phyloP scores from a whole-genome alignment of 768 basidiomycete genomes.

The Pulveroboletus sp. region DNA sequence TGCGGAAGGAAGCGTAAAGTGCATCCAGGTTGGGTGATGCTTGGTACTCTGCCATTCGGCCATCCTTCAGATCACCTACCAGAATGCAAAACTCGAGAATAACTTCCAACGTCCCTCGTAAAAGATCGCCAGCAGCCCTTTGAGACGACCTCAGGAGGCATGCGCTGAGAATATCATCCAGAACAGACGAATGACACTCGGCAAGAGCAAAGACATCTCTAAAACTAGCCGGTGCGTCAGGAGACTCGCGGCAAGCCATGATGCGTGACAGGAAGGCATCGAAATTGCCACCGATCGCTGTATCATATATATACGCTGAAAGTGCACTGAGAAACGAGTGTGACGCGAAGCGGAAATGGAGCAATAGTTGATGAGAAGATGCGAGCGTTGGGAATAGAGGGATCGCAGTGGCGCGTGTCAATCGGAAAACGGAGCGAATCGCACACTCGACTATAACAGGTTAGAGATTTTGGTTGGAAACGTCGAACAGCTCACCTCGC shows the following conservation, averaged over 20 bases:
- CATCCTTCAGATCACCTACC: slow-evolving; percentile 56
- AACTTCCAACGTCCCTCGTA: slow-evolving; percentile 60
- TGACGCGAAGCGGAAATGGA: slow-evolving; percentile 72
- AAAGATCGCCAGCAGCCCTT: slow-evolving; percentile 58
- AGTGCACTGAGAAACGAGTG: slow-evolving; percentile 70
- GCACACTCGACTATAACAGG: slow-evolving; percentile 60
- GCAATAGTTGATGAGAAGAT: slow-evolving; percentile 49
- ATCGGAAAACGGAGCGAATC: slow-evolving; percentile 60
- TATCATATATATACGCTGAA: slow-evolving; percentile 71
- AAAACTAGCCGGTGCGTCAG: slow-evolving; percentile 34
- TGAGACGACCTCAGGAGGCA: slow-evolving; percentile 73
- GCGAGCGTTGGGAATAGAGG: slow-evolving; percentile 61
- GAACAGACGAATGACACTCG: slow-evolving; percentile 58
- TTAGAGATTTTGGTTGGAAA: slow-evolving; percentile 1
- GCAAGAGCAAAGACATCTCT: slow-evolving; percentile 76
- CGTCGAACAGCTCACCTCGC: slow-evolving; percentile 52
- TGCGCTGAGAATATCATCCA: slow-evolving; percentile 75
- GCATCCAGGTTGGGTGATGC: slow-evolving; percentile 57
- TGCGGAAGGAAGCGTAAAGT: slow-evolving; percentile 50
- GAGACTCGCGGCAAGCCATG: slow-evolving; percentile 26
- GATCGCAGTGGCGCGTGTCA: slow-evolving; percentile 42
- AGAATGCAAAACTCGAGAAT: slow-evolving; percentile 68
- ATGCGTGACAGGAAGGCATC: slow-evolving; percentile 57
- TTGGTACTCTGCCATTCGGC: slow-evolving; percentile 58
- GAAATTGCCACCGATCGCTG: slow-evolving; percentile 78